Conservation (phyloP, 352 stramenopile species). For the Globisporangium echinulatum region DNA sequence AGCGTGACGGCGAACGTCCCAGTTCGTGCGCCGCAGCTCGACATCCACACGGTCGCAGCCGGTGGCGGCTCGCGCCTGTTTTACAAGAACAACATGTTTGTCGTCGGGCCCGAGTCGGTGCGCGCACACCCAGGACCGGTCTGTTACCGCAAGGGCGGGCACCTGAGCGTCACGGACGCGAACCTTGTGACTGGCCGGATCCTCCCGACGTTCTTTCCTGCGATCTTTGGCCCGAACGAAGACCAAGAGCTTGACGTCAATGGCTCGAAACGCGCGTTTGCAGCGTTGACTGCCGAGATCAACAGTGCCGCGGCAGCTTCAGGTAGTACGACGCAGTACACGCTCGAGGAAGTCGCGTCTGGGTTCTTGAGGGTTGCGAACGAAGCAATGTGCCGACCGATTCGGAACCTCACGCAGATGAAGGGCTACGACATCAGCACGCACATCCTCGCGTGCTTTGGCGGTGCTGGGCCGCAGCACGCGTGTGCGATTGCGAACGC, state of each 20-base stretch:
- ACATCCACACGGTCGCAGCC: slow-evolving; percentile 98
- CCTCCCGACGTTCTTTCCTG: slow-evolving; percentile 95
- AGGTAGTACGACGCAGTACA: slow-evolving; percentile 44
- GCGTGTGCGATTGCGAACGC: slow-evolving; percentile 95
- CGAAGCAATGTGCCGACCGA: slow-evolving; percentile 99
- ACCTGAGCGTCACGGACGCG: slow-evolving; percentile 97
- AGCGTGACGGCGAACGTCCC: slow-evolving; percentile 97
- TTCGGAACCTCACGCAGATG: slow-evolving; percentile 98
- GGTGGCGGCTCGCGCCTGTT: slow-evolving; percentile 96
- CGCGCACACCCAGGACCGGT: slow-evolving; percentile 95
- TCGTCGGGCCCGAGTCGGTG: slow-evolving; percentile 96
- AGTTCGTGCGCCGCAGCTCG: slow-evolving; percentile 96
- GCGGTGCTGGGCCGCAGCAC: slow-evolving; percentile 96
- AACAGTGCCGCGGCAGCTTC: slow-evolving; percentile 59
- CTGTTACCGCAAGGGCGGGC: slow-evolving; percentile 97
- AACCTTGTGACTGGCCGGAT: slow-evolving; percentile 98
- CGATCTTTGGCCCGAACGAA: slow-evolving; percentile 98
- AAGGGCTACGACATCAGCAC: slow-evolving; percentile 97
- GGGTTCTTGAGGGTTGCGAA: slow-evolving; percentile 98
- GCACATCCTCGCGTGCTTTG: slow-evolving; percentile 97
- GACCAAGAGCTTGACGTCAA: slow-evolving; percentile 95
- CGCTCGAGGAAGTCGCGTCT: slow-evolving; percentile 93
- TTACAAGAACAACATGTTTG: slow-evolving; percentile 95
- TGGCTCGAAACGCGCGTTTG: slow-evolving; percentile 90
- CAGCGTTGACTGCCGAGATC: slow-evolving; percentile 83